phyloP scores from a whole-genome alignment of 164 flowering plant species.

The Dillenia suffruticosa region DNA sequence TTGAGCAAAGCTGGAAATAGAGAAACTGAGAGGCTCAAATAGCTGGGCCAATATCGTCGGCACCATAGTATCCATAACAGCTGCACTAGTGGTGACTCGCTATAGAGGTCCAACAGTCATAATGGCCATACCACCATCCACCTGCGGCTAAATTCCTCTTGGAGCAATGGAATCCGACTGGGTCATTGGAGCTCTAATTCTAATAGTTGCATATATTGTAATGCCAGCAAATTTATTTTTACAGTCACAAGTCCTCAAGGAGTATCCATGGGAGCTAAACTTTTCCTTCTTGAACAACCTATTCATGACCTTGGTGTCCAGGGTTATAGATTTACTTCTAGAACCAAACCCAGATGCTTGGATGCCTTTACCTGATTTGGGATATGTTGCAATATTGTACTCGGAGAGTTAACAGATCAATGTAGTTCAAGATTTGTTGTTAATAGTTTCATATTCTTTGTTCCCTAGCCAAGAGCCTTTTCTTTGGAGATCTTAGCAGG shows the following conservation, averaged over 20 bases:
- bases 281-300: constrained; percentile 32
- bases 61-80: constrained; percentile 32
- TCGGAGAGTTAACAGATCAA: constrained; percentile 28
- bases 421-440: too few species aligned
- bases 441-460: too few species aligned
- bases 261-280: constrained; percentile 23
- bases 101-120: constrained; percentile 35
- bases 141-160: constrained; percentile 5
- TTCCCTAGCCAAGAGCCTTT: neutral
- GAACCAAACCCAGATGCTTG: constrained; percentile 34
- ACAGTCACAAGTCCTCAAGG: constrained; percentile 26
- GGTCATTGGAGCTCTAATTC: constrained; percentile 29
- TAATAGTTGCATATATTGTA: constrained; percentile 9
- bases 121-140: neutral
- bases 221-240: constrained; percentile 21
- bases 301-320: constrained; percentile 28
- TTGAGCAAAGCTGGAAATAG: constrained; percentile 36
- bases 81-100: constrained; percentile 35
- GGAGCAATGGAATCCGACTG: constrained; percentile 11
- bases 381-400: constrained; percentile 25
- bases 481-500: constrained; percentile 13
- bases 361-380: constrained; percentile 23
- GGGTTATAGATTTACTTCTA: constrained; percentile 15
- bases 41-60: constrained; percentile 39
- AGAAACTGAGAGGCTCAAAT: constrained; percentile 29